phyloP scores from a whole-genome alignment of 176 grass and related monocot species.

The Raddia guianensis region DNA sequence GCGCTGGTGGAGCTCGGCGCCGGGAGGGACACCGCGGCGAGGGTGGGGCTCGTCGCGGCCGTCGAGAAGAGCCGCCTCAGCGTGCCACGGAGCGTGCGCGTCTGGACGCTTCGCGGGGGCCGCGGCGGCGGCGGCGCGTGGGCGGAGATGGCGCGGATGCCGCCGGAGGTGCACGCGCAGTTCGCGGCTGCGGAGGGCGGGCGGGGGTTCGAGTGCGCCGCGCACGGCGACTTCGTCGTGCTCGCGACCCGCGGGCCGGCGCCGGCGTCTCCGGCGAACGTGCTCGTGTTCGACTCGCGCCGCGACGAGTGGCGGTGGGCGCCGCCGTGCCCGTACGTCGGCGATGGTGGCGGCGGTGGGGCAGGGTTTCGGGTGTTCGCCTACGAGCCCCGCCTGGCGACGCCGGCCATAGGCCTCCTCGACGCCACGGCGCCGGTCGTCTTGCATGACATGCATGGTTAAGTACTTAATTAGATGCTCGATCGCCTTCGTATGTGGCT shows the following conservation, averaged over 20 bases:
- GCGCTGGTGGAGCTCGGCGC: constrained; percentile 67
- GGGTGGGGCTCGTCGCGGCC: constrained; percentile 71
- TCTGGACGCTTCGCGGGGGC: constrained; percentile 68
- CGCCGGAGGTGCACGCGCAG: constrained; percentile 62
- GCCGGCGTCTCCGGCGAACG: constrained; percentile 20
- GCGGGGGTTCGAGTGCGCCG: constrained; percentile 77
- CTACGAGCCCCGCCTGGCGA: constrained; percentile 78
- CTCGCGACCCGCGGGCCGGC: constrained; percentile 43
- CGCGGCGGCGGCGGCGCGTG: constrained; percentile 48
- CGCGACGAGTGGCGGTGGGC: constrained; percentile 85
- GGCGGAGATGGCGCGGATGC: constrained; percentile 84
- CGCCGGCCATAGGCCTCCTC: constrained; percentile 86
- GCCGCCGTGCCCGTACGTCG: constrained; percentile 61
- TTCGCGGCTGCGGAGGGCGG: constrained; percentile 58
- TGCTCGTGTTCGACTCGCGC: constrained; percentile 75
- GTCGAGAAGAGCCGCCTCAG: constrained; percentile 96
- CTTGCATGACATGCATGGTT: constrained; percentile 63
- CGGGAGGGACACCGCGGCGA: constrained; percentile 40
- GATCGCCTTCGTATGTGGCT: background rate
- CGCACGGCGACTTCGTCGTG: constrained; percentile 66
- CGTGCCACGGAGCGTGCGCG: constrained; percentile 83
- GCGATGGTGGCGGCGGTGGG: constrained; percentile 1
- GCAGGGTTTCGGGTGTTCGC: constrained; percentile 69
- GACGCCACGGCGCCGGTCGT: constrained; percentile 56
- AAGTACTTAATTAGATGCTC: constrained; percentile 40